Base-by-base conservation (phyloP, 2,329 filamentous ascomycete genomes). In the Trichoderma pleuroti region DNA sequence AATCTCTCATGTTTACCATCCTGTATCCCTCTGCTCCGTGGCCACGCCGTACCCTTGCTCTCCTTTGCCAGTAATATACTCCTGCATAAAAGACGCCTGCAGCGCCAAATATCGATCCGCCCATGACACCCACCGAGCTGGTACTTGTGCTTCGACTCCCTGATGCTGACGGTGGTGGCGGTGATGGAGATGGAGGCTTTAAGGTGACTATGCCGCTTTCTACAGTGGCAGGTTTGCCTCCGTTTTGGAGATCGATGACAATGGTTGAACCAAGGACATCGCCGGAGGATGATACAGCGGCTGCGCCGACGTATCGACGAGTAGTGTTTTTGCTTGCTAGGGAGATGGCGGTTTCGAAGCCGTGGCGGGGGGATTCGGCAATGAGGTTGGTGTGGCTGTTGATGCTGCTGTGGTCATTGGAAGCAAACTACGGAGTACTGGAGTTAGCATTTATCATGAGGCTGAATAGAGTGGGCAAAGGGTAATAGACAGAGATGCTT, bases 1-100 rank as follows among this genome's bases (percentile, higher is more conserved):
- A 67, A 39, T 66, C 26, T 46, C 52, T 42, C 24, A 42, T 24
- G n/a, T 67, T 24, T 4, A 67, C 64, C 64, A 67, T 67, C n/a
- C 52, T 67, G 16, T 67, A 67, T 8, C 64, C 64, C 26, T 59
- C 52, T 32, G 46, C 42, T 18, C 42, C 32, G 8, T 46, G 52
- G 12, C 52, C 34, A 10, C 32, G 21, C 12, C 34, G 26, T 46
- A 2, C 14, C 21, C 64, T 59, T 21, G 42, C 62, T 21, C 34
- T 46, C 12, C 24, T 67, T 59, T 34, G 24, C 52, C 64, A 67
- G 8, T 57, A 67, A 3, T 59, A 67, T 34, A 52, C 18, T 42
- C 16, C 64, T 16, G 52, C 64, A 12, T 67, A 67, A 6, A 57
- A 56, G 12, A 67, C 9, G 4, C 64, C 64, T 16, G 52, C 64